Percentiles rank a stretch among this genome's conserved stretches.
Evolutionary conservation across 768 basidiomycete genomes (phyloP).

Genomic region (Leccinellum rugosiceps): DNA sequence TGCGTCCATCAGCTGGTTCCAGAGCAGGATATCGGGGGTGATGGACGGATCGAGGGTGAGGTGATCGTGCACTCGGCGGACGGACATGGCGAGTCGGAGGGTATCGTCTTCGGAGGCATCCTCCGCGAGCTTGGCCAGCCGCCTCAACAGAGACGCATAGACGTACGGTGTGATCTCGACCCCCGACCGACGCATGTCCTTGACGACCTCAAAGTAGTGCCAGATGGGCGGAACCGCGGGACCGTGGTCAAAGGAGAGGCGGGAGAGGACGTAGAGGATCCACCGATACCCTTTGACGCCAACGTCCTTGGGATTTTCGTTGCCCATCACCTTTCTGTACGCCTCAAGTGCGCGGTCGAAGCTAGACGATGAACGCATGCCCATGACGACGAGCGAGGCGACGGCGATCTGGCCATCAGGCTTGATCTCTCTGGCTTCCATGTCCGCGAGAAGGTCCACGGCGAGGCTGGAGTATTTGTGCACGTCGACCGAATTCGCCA

Average conservation of each 20-base stretch:
- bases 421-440: slow-evolving; percentile 51
- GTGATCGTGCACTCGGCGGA: slow-evolving; percentile 67
- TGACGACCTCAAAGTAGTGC: slow-evolving; percentile 72
- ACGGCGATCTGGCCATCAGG: slow-evolving; percentile 43
- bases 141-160: slow-evolving; percentile 66
- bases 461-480: slow-evolving; percentile 48
- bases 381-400: slow-evolving; percentile 55
- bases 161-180: slow-evolving; percentile 53
- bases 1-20: slow-evolving; percentile 87
- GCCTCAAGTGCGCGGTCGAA: slow-evolving; percentile 59
- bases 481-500: slow-evolving; percentile 43
- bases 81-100: slow-evolving; percentile 41
- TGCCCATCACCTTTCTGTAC: slow-evolving; percentile 46
- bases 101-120: slow-evolving; percentile 22
- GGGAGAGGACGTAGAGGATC: slow-evolving; percentile 63
- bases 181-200: slow-evolving; percentile 73
- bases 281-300: slow-evolving; percentile 58
- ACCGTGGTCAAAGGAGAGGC: slow-evolving; percentile 47
- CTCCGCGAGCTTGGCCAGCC: slow-evolving; percentile 45
- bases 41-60: slow-evolving; percentile 79
- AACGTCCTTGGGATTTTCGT: slow-evolving; percentile 32
- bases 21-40: slow-evolving; percentile 62
- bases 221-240: slow-evolving; percentile 40
- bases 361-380: slow-evolving; percentile 59
- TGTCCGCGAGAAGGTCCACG: slow-evolving; percentile 58